phyloP scores from a whole-genome alignment of 495 filamentous ascomycete genomes.

The Penicillium antarcticum region DNA sequence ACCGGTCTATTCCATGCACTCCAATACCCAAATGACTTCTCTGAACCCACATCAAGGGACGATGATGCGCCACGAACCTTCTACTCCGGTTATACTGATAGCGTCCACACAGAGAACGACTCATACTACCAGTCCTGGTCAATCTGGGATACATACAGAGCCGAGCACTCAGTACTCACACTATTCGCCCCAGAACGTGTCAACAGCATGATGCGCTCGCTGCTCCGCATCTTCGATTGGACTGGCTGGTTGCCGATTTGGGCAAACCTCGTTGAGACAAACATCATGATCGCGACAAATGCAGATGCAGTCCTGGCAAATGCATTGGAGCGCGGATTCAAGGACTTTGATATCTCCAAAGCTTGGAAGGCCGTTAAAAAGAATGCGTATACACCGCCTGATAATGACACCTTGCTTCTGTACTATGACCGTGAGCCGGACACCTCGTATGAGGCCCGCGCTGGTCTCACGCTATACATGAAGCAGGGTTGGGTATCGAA shows the following conservation, averaged over 20 bases:
- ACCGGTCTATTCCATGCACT: slow-evolving; percentile 23
- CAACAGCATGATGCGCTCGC: slow-evolving; percentile 26
- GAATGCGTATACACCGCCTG: slow-evolving; percentile 22
- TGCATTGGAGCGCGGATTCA: slow-evolving; percentile 24
- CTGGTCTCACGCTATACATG: slow-evolving; percentile 24
- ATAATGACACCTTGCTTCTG: slow-evolving; percentile 15
- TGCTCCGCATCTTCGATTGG: slow-evolving; percentile 28
- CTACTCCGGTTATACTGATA: slow-evolving; percentile 28
- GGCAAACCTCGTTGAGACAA: slow-evolving; percentile 26
- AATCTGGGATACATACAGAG: slow-evolving; percentile 29
- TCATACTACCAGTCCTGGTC: slow-evolving; percentile 32
- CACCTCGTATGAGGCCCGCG: slow-evolving; percentile 22
- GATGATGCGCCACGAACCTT: slow-evolving; percentile 5
- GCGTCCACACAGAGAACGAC: slow-evolving; percentile 14
- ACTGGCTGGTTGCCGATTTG: slow-evolving; percentile 26
- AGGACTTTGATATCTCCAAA: slow-evolving; percentile 15
- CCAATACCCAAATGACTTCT: slow-evolving; percentile 27
- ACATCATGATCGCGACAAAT: slow-evolving; percentile 31
- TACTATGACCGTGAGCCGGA: slow-evolving; percentile 26
- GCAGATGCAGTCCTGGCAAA: slow-evolving; percentile 25
- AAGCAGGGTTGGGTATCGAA: slow-evolving; percentile 27
- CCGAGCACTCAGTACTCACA: slow-evolving; percentile 23
- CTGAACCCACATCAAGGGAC: slow-evolving; percentile 15
- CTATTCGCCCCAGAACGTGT: slow-evolving; percentile 25
- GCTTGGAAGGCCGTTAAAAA: slow-evolving; percentile 24